Evolutionary conservation across 2,329 filamentous ascomycete species (phyloP).

Genomic region (Alternaria solani): DNA sequence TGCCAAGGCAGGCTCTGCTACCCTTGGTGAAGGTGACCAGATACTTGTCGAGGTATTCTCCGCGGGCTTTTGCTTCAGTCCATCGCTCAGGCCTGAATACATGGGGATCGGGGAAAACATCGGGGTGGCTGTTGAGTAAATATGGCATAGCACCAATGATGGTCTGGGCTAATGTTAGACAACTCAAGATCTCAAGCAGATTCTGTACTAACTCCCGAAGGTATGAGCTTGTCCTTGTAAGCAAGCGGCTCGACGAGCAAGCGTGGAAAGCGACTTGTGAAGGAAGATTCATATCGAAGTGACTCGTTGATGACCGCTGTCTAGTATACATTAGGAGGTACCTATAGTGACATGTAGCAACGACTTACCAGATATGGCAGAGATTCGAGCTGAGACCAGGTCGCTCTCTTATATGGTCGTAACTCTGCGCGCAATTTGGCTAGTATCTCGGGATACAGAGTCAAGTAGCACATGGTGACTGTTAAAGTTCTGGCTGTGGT

Average conservation of each 20-base stretch:
- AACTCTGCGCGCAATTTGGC: conserved; percentile 3
- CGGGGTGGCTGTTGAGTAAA: conserved; percentile 30
- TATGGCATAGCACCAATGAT: conserved; percentile 33
- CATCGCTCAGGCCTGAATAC: conserved; percentile 25
- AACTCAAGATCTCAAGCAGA: neutral
- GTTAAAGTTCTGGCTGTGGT: conserved; percentile 40
- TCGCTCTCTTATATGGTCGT: neutral
- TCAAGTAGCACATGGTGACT: conserved; percentile 13
- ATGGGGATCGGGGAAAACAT: conserved; percentile 32
- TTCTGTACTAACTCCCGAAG: conserved; percentile 20
- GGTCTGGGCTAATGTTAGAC: conserved; percentile 11
- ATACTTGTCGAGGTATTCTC: conserved; percentile 42
- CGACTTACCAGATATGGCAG: conserved; percentile 21
- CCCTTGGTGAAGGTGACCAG: conserved; percentile 52
- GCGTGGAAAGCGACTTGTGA: conserved; percentile 25
- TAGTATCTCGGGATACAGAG: conserved; percentile 13
- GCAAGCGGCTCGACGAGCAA: conserved; percentile 26
- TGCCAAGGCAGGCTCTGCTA: conserved; percentile 52
- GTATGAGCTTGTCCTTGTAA: conserved; percentile 27
- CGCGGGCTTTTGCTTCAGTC: conserved; percentile 19
- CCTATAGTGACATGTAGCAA: neutral
- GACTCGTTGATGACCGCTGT: conserved; percentile 21
- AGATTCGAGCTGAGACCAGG: conserved; percentile 15
- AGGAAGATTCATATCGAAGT: conserved; percentile 17
- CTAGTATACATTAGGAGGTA: neutral